Base-by-base conservation (phyloP, 805 yeast species). In the Pichia phayaonensis region DNA sequence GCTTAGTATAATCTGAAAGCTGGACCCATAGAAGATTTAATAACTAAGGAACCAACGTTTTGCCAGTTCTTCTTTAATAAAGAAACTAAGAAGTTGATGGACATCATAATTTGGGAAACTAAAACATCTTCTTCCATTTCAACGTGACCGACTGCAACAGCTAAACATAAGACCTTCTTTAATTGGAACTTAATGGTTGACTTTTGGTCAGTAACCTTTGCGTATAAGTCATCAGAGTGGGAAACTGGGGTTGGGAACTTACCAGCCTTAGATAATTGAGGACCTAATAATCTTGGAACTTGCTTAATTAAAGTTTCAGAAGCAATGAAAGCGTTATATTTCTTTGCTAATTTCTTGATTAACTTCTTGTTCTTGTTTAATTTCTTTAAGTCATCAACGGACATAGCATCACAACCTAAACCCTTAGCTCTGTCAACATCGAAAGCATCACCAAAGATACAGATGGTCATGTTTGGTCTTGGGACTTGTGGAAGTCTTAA, bases 231-330 rank as follows among this genome's bases (percentile, higher is more conserved):
- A 74, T 94, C 99, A 76, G 87, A 82, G 87, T 94, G 99, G 62
- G 99, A 94, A 68, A 94, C 99, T 79, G 99, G 99, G 75, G 98
- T 92, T 77, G 99, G 99, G 97, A 94, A 94, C 92, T 94, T 94
- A 86, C 99, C 99, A 73, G 97, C 98, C 87, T 94, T 94, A 66
- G 99, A 94, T 73, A 94, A 89, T 77, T 92, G 97, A 76, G 99
- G 99, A 81, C 99, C 99, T 73, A 94, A 84, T 74, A 94, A 84
- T 86, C 99, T 94, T 79, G 99, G 99, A 74, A 94, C 96, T 83
- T 94, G 99, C 84, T 94, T 94, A 76, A 94, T 94, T 76, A 94
- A 87, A 63, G 87, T 96, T 77, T 94, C 99, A 63, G 99, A 94
- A 76, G 99, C 98, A 73, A 94, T 77, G 85, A 94, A 94, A 67